Evolutionary conservation across 352 stramenopile species (phyloP), one percentile per base, ranked within the genome.

Genomic region (Phytopythium boreale): DNA sequence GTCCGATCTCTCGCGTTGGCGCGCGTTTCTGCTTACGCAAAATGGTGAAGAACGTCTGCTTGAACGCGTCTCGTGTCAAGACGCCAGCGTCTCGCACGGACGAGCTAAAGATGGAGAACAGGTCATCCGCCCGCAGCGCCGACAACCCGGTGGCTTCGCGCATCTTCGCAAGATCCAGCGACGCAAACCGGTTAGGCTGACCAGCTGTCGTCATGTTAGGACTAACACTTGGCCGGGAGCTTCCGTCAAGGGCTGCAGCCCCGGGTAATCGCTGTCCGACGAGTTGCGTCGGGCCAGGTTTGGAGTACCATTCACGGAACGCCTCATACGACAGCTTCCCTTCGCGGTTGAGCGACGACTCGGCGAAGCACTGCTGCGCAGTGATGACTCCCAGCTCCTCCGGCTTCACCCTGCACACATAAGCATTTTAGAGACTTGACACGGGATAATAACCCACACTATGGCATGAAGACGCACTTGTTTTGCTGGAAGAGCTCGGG

Each of bases 221-320:
- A 11, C 15, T 44, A 1, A 26, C 34, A 49, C 19, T 60, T 36
- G 31, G 29, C 6, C n/a, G 34, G 22, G 34, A 11, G 39, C n/a
- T 3, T 34, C 14, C n/a, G 15, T 5, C 49, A 20, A 37, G 26
- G 9, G 17, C 6, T 2, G 2, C 12, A 15, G 14, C 26, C 0
- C 10, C 5, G 15, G 26, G 26, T 19, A 37, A 12, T 5, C 55
- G 67, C 15, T 61, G 62, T 31, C 62, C 66, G 47, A 70, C 63
- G 19, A 90, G 63, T 37, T 87, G 75, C 15, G 74, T 80, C 24
- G 77, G 74, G 20, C 76, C 78, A 51, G 85, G 80, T 56, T 86
- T 85, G 10, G 78, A 88, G 66, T 93, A 96, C 87, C 87, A 96
- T 65, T 77, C 55, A 11, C 74, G 77, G 59, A 96, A 96, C 27